A percentile compares a stretch with the other conserved stretches of the same genome.
phyloP scores from a whole-genome alignment of 1,284 basidiomycete genomes.

The Golubevia pallescens region DNA sequence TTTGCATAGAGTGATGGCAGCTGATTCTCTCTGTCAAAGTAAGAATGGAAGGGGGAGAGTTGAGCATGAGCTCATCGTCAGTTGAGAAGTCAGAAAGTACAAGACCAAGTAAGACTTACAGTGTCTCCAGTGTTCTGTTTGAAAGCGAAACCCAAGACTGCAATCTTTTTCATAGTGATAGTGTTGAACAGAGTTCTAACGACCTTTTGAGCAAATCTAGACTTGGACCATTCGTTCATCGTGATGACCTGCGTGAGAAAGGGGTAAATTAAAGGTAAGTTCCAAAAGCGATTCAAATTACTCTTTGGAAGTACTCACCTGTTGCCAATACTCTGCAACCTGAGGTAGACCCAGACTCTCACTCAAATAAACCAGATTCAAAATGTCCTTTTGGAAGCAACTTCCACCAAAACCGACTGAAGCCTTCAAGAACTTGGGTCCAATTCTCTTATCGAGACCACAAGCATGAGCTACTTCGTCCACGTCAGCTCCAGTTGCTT shows the following conservation, averaged over 20 bases:
- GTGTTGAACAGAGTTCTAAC: slow-evolving; percentile 88
- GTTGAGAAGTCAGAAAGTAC: background rate
- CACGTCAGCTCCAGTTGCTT: slow-evolving; percentile 98
- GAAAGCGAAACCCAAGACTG: slow-evolving; percentile 82
- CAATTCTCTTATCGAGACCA: slow-evolving; percentile 89
- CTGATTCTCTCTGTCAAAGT: slow-evolving; percentile 79
- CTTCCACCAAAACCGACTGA: slow-evolving; percentile 96
- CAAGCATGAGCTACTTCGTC: slow-evolving; percentile 96
- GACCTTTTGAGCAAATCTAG: slow-evolving; percentile 65
- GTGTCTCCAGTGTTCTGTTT: slow-evolving; percentile 64
- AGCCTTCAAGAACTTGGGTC: slow-evolving; percentile 92
- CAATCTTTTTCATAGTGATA: slow-evolving; percentile 93
- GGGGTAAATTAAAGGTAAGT: too few species aligned
- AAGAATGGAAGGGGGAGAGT: background rate
- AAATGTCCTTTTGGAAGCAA: slow-evolving; percentile 95
- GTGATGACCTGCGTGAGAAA: slow-evolving; percentile 34
- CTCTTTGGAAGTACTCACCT: slow-evolving; percentile 50
- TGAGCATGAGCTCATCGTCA: background rate
- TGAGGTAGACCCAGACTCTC: slow-evolving; percentile 92
- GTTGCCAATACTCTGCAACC: slow-evolving; percentile 93
- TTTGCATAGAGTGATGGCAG: slow-evolving; percentile 91
- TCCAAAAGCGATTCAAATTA: background rate
- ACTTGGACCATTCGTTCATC: slow-evolving; percentile 62
- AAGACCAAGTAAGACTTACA: slow-evolving; percentile 5
- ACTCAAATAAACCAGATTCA: slow-evolving; percentile 95